These are phyloP conservation scores for Dictyostelium intermedium DNA, from an alignment of 78 protist species.

Conservation along the genomic window DNA sequence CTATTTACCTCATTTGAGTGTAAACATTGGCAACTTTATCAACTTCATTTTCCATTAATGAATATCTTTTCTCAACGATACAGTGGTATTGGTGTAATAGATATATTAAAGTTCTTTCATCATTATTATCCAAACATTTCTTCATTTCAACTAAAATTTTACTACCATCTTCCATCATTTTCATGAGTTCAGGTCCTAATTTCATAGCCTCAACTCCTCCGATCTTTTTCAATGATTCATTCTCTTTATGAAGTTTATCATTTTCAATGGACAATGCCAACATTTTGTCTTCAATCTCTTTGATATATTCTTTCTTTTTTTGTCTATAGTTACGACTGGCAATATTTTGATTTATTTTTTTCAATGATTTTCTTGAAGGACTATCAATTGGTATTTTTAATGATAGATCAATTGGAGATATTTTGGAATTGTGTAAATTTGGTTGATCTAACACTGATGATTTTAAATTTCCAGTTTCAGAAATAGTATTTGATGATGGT, in stretches of 20 bases:
- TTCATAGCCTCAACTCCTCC: conserved; percentile 66
- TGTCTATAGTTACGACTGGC: conserved; percentile 44
- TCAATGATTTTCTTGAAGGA: background rate
- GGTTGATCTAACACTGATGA: conserved; percentile 5
- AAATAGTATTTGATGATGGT: background rate
- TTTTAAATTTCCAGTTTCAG: background rate
- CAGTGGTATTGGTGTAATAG: conserved; percentile 33
- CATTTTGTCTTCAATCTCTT: conserved; percentile 49
- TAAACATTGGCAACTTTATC: background rate
- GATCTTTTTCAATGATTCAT: conserved; percentile 47
- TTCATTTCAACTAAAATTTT: conserved; percentile 38
- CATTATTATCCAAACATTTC: conserved; percentile 37
- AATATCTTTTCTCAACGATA: conserved; percentile 8
- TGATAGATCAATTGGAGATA: background rate
- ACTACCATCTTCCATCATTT: conserved; percentile 30
- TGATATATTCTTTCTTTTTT: conserved; percentile 51
- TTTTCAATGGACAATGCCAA: conserved; percentile 59
- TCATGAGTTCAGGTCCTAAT: conserved; percentile 41
- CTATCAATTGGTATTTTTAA: background rate
- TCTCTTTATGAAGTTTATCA: conserved; percentile 44
- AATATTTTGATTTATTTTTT: conserved; percentile 37
- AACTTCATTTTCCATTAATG: conserved; percentile 9
- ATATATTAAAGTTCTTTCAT: conserved; percentile 49
- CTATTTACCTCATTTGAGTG: background rate
- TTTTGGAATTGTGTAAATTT: background rate